A percentile compares a stretch with the other conserved stretches of the same genome.
Evolutionary conservation across 305 asterid species (phyloP).

Genomic region (Solanum hybrid): DNA sequence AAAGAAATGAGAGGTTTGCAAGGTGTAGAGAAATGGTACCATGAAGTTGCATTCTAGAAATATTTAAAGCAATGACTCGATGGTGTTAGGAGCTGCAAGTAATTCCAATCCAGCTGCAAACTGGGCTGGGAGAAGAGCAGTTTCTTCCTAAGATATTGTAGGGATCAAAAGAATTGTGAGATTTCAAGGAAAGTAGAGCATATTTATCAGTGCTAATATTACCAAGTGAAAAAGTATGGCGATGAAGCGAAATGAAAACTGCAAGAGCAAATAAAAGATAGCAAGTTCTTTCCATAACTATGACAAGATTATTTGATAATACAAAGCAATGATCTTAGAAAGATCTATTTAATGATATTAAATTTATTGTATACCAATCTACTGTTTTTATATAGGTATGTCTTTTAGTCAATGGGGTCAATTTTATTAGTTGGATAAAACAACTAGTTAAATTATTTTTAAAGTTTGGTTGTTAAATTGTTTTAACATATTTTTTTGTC

Average conservation of each 20-base stretch:
- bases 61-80: neutral
- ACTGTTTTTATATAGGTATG: neutral
- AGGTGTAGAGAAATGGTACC: neutral
- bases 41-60: neutral
- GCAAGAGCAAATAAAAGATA: neutral
- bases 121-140: neutral
- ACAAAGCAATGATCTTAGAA: neutral
- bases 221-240: neutral
- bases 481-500: too few relatives aligned
- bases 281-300: neutral
- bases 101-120: neutral
- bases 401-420: neutral
- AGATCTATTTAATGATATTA: neutral
- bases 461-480: too few relatives aligned
- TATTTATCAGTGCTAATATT: neutral
- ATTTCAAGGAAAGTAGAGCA: neutral
- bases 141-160: neutral
- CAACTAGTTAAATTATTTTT: neutral
- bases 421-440: neutral
- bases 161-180: neutral
- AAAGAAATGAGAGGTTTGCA: neutral
- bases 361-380: neutral
- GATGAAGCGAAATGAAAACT: neutral
- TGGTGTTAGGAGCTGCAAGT: neutral
- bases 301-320: neutral